Evolutionary conservation across 2,329 filamentous ascomycete genomes (phyloP).

Genomic region (Neocatenulostroma microsporum): DNA sequence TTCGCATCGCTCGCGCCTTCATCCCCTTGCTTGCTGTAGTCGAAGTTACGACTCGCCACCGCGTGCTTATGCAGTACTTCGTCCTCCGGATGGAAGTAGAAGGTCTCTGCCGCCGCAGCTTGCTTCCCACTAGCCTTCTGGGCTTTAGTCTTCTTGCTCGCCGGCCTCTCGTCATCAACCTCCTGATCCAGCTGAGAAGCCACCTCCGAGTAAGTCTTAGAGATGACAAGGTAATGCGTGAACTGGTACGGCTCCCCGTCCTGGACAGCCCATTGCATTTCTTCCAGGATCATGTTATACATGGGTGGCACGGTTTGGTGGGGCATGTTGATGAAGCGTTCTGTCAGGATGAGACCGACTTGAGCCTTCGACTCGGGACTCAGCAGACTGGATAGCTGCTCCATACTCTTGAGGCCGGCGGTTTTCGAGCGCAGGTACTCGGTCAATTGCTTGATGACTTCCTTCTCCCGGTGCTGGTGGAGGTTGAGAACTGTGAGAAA

Average conservation of each 20-base stretch:
- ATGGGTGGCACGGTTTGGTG: constrained; percentile 84
- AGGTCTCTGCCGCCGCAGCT: constrained; percentile 53
- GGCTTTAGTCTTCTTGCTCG: constrained; percentile 46
- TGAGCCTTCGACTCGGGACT: constrained; percentile 37
- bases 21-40: constrained; percentile 69
- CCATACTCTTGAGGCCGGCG: constrained; percentile 21
- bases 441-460: constrained; percentile 59
- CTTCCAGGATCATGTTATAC: constrained; percentile 89
- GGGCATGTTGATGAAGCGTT: constrained; percentile 96
- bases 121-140: too few relatives aligned
- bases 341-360: constrained; percentile 80
- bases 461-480: constrained; percentile 64
- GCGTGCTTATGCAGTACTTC: constrained; percentile 77
- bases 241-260: constrained; percentile 91
- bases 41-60: constrained; percentile 59
- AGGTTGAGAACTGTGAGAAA: constrained; percentile 85
- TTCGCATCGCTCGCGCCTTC: constrained; percentile 83
- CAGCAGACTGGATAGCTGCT: constrained; percentile 35
- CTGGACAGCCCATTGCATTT: constrained; percentile 79
- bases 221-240: constrained; percentile 83
- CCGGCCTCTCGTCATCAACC: constrained; percentile 52
- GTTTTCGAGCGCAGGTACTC: constrained; percentile 59
- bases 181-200: constrained; percentile 69
- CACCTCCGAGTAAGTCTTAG: constrained; percentile 87
- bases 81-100: constrained; percentile 95